Percentiles rank a stretch among this genome's conserved stretches.
phyloP scores from a whole-genome alignment of 192 early-diverging fungal species.

The Paraglomus occultum region DNA sequence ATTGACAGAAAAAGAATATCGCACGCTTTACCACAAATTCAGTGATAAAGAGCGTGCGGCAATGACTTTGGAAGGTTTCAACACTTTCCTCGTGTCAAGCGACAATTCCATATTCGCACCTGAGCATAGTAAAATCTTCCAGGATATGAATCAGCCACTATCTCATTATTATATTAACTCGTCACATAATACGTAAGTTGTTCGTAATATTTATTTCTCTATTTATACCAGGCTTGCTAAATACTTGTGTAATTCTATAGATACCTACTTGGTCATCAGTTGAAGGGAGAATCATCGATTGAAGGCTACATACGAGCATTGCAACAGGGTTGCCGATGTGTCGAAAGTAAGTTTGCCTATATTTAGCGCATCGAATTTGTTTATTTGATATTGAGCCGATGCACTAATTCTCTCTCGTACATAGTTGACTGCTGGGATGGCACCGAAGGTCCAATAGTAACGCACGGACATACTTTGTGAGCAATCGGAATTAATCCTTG shows the following conservation, averaged over 20 bases:
- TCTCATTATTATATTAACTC: constrained; percentile 82
- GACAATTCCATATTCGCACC: constrained; percentile 60
- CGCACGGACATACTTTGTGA: constrained; percentile 81
- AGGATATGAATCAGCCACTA: constrained; percentile 69
- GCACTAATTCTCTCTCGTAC: neutral
- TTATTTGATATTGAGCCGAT: neutral
- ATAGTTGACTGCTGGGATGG: constrained; percentile 93
- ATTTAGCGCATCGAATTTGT: no score
- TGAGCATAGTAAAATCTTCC: constrained; percentile 47
- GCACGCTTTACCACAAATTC: constrained; percentile 59
- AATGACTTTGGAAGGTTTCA: constrained; percentile 66
- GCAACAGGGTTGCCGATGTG: constrained; percentile 82
- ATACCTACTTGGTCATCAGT: constrained; percentile 81
- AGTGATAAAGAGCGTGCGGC: constrained; percentile 36
- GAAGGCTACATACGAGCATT: constrained; percentile 88
- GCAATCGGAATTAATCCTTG: constrained; percentile 25
- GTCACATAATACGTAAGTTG: constrained; percentile 77
- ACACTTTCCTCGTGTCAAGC: constrained; percentile 61
- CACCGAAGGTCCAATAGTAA: constrained; percentile 72
- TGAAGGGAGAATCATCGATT: constrained; percentile 73
- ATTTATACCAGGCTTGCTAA: neutral
- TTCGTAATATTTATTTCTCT: neutral
- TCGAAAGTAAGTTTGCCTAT: constrained; percentile 61
- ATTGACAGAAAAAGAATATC: constrained; percentile 48
- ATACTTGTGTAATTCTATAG: neutral